Percentiles rank a stretch among this genome's conserved stretches.
phyloP scores from a whole-genome alignment of 495 filamentous ascomycete genomes.

The Apodospora peruviana region DNA sequence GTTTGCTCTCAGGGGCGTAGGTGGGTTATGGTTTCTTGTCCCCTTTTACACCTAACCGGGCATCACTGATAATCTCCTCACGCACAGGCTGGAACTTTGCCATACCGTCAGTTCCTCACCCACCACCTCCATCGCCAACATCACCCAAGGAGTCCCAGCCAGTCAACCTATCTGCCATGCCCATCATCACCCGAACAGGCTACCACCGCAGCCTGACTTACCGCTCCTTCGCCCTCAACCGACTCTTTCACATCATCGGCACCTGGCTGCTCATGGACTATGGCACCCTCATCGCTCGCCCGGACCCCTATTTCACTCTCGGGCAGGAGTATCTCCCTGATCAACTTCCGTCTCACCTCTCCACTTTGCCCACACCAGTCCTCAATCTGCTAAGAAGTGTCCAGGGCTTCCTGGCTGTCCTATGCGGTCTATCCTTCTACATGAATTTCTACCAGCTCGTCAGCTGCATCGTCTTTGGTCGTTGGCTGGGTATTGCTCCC shows the following conservation, averaged over 20 bases:
- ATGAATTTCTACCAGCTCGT: constrained; percentile 41
- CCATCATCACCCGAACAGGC: constrained; percentile 20
- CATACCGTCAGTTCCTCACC: constrained; percentile 12
- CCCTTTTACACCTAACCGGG: no score
- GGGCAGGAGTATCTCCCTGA: constrained; percentile 23
- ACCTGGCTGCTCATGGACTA: constrained; percentile 62
- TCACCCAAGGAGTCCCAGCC: not conserved
- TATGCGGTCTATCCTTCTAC: constrained; percentile 43
- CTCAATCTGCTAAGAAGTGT: constrained; percentile 45
- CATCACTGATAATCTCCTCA: no score
- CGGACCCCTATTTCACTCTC: constrained; percentile 69
- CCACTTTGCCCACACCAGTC: constrained; percentile 32
- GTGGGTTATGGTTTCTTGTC: no score
- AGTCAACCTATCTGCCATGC: constrained; percentile 12
- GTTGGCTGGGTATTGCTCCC: constrained; percentile 38
- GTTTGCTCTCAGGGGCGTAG: constrained; percentile 61
- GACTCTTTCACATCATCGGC: constrained; percentile 41
- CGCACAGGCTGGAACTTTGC: constrained; percentile 64
- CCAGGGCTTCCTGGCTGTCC: constrained; percentile 44
- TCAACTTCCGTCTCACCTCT: constrained; percentile 41
- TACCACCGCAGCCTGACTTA: constrained; percentile 33
- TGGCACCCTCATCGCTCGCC: constrained; percentile 58
- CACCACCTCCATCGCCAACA: constrained; percentile 2
- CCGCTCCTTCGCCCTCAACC: constrained; percentile 39
- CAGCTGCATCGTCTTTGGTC: constrained; percentile 36